Evolutionary conservation across 2,329 filamentous ascomycete genomes (phyloP).

Genomic region (Aspergillus hortae): DNA sequence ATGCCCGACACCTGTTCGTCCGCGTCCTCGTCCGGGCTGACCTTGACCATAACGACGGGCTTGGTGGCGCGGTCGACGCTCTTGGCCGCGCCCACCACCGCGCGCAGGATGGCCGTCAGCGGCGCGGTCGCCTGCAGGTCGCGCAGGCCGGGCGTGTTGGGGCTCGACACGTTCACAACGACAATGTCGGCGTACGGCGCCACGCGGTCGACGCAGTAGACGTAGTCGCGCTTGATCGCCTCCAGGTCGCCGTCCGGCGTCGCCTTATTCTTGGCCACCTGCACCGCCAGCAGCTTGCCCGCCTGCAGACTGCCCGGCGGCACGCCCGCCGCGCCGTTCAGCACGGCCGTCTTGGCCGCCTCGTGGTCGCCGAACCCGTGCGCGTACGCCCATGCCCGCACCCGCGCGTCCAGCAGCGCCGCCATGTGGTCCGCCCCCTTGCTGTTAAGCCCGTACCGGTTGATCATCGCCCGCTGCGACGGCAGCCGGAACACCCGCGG

Average conservation of each 20-base stretch:
- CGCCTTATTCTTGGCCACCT: slow-evolving; percentile 94
- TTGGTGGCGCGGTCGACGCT: slow-evolving; percentile 66
- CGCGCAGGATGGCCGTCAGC: slow-evolving; percentile 72
- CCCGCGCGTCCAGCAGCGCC: slow-evolving; percentile 69
- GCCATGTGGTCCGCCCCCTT: slow-evolving; percentile 86
- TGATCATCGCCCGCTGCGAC: slow-evolving; percentile 82
- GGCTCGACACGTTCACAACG: slow-evolving; percentile 97
- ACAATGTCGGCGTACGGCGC: slow-evolving; percentile 89
- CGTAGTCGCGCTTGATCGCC: slow-evolving; percentile 75
- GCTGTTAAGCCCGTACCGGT: slow-evolving; percentile 93
- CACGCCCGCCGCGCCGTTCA: slow-evolving; percentile 72
- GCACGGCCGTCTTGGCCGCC: slow-evolving; percentile 64
- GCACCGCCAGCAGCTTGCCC: slow-evolving; percentile 79
- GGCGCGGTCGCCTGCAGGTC: slow-evolving; percentile 82
- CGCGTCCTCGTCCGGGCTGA: slow-evolving; percentile 90
- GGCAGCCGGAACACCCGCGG: slow-evolving; percentile 86
- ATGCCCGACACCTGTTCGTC: slow-evolving; percentile 83
- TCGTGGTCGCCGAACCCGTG: slow-evolving; percentile 63
- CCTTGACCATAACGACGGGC: slow-evolving; percentile 93
- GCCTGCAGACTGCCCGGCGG: slow-evolving; percentile 75
- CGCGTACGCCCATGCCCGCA: slow-evolving; percentile 70
- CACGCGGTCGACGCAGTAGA: slow-evolving; percentile 80
- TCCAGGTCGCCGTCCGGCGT: slow-evolving; percentile 82
- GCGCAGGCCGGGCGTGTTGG: slow-evolving; percentile 88
- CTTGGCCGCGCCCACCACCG: slow-evolving; percentile 76